Base-by-base conservation (phyloP, 495 filamentous ascomycete genomes). In the Trichoderma virens region DNA sequence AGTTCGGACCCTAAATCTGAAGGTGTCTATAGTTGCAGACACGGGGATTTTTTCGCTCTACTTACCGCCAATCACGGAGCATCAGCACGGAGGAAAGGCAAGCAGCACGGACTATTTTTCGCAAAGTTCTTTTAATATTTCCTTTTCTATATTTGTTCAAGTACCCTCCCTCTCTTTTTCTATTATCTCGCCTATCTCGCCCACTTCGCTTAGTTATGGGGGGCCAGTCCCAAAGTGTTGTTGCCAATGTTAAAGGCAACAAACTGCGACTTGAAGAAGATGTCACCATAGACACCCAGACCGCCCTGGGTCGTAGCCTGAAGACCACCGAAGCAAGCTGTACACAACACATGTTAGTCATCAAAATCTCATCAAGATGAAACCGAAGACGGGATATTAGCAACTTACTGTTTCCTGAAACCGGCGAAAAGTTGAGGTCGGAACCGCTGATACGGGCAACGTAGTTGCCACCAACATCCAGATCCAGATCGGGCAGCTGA, bases 181-280 rank as follows among this genome's bases (percentile, higher is more conserved):
- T 20, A 5, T 47, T 20, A 16, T 47, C 43, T 47, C 20, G 43
- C 43, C 23, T 20, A 56, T 56, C 43, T 23, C 43, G 43, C 43
- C 20, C 20, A 28, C 30, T 18, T 30, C 51, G 51, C 25, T 18
- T 56, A 56, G 16, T 11, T 14, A 9, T 56, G 51, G 30, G 3
- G 51, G 30, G 86, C 87, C 75, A 86, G 86, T 9, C 86, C 88
- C 45, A 90, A 71, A 11, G 72, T 82, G 6, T 72, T 72, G 31
- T 73, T 74, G 14, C 64, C 63, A 41, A 60, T 31, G 68, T 90
- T 82, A 67, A 89, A 89, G 27, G 90, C 83, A 16, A 85, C 87
- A 66, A 86, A 90, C 71, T 87, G 83, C 69, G 80, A 82, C 79
- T 90, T 90, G 65, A 91, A 80, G 75, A 90, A 89, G 62, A 90